Conservation (phyloP, 441 rosid species). For the Gossypium gossypioides region DNA sequence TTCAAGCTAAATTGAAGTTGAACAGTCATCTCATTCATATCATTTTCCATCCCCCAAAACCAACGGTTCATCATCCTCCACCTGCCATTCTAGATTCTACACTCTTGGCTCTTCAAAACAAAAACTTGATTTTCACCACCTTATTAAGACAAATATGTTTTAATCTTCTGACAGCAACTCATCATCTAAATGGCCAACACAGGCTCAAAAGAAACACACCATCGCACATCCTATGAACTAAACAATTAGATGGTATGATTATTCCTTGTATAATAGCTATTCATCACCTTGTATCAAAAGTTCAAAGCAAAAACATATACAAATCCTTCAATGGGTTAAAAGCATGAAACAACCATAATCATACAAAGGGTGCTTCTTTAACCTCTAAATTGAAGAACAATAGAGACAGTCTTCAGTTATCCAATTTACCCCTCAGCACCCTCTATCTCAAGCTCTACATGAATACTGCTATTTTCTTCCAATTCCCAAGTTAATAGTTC, state of each 20-base stretch:
- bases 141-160: neutral
- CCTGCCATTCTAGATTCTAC: neutral
- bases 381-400: neutral
- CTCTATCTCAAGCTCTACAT: constrained; percentile 2
- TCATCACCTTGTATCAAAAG: neutral
- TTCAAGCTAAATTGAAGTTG: neutral
- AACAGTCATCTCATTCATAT: neutral
- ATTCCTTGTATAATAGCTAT: neutral
- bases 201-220: neutral
- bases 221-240: neutral
- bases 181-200: neutral
- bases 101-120: neutral
- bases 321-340: neutral
- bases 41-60: neutral
- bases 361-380: neutral
- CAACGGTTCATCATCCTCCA: neutral
- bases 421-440: neutral
- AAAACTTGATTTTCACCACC: neutral
- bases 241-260: neutral
- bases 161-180: neutral
- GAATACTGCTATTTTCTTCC: constrained; percentile 25
- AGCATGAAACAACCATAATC: neutral
- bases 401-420: neutral
- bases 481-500: constrained; percentile 40
- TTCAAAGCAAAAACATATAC: neutral